These are phyloP conservation scores for Micractinium sp. DNA, from an alignment of 139 green algal genomes.

Conservation along the genomic window DNA sequence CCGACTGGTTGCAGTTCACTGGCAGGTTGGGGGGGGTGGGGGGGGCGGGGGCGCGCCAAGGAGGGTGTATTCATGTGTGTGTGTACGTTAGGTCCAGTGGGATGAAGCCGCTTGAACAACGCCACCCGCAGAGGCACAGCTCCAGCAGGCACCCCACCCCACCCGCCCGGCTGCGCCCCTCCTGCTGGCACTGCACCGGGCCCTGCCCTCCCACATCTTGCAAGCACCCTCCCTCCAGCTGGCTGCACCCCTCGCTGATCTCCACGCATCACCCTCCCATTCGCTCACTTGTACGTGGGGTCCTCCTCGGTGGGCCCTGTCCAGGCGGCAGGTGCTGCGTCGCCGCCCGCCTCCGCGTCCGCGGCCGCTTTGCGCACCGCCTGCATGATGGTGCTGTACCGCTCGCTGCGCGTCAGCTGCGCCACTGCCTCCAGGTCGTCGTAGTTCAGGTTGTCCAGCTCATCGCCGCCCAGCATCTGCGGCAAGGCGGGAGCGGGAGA, in stretches of 20 bases:
- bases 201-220: too few relatives aligned
- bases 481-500: not conserved
- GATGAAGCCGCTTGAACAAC: too few relatives aligned
- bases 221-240: too few relatives aligned
- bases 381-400: conserved; percentile 63
- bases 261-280: too few relatives aligned
- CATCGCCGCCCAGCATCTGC: conserved; percentile 55
- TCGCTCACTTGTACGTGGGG: conserved; percentile 78
- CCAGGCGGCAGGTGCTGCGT: conserved; percentile 30
- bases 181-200: too few relatives aligned
- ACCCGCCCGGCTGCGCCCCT: not conserved
- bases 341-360: not conserved
- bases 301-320: conserved; percentile 68
- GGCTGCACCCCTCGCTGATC: too few relatives aligned
- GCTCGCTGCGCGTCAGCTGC: conserved; percentile 62
- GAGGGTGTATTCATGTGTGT: too few relatives aligned
- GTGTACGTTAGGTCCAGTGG: too few relatives aligned
- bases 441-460: conserved; percentile 75
- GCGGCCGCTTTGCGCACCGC: conserved; percentile 48
- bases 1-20: conserved; percentile 92
- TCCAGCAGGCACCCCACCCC: not conserved
- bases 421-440: conserved; percentile 78
- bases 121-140: not conserved
- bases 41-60: too few relatives aligned
- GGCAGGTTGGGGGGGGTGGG: conserved; percentile 82